Evolutionary conservation across 345 rosid species (phyloP).

Genomic region (Linum usitatissimum): DNA sequence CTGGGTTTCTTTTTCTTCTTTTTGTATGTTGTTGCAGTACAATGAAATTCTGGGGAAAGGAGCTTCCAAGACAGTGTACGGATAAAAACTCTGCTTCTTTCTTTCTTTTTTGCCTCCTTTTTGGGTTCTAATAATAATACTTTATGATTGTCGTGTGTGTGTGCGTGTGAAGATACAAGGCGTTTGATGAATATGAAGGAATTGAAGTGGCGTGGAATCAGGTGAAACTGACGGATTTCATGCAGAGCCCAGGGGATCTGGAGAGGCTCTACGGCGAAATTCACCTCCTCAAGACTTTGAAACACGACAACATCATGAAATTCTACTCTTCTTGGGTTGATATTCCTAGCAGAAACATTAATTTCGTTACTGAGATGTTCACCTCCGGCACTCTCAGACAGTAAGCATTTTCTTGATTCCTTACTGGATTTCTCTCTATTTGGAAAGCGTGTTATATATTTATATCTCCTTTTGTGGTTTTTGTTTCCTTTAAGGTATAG

Average conservation of each 20-base stretch:
- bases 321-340: conserved; percentile 6
- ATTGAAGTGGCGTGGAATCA: conserved; percentile 7
- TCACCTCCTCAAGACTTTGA: conserved; percentile 3
- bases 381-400: conserved; percentile 6
- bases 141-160: background rate
- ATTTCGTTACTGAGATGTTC: conserved; percentile 7
- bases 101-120: background rate
- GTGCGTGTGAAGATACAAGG: background rate
- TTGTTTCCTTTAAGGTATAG: background rate
- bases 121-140: background rate
- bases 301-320: conserved; percentile 3
- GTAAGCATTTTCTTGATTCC: background rate
- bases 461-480: background rate
- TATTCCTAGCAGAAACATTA: background rate
- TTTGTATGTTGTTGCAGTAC: background rate
- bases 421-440: background rate
- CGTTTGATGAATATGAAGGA: conserved; percentile 5
- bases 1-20: background rate
- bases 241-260: conserved; percentile 2
- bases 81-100: background rate
- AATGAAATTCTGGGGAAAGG: conserved; percentile 6
- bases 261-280: conserved; percentile 3
- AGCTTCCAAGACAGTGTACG: conserved; percentile 4
- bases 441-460: background rate
- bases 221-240: background rate